Evolutionary conservation across 768 basidiomycete species (phyloP).

Genomic region (Xerocomus potaroensis): DNA sequence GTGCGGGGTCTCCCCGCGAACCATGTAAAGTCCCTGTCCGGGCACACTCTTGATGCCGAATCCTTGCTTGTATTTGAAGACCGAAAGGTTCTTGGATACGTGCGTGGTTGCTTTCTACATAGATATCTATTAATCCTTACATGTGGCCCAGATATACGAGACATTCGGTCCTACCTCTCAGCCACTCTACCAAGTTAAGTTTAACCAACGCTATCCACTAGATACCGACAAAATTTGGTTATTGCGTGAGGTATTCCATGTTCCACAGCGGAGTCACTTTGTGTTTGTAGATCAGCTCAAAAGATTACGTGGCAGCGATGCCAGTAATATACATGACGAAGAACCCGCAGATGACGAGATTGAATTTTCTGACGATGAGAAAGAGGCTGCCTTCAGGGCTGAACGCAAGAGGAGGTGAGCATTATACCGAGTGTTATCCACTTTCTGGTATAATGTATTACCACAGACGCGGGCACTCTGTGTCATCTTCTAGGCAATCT

Average conservation of each 20-base stretch:
- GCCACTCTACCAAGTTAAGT: conserved; percentile 86
- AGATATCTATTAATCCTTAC: conserved; percentile 13
- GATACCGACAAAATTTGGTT: conserved; percentile 50
- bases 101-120: conserved; percentile 39
- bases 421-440: background rate
- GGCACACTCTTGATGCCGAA: conserved; percentile 78
- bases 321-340: conserved; percentile 92
- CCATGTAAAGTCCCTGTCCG: conserved; percentile 42
- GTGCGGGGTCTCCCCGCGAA: conserved; percentile 57
- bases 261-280: conserved; percentile 75
- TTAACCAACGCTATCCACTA: conserved; percentile 62
- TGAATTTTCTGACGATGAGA: conserved; percentile 95
- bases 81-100: conserved; percentile 84
- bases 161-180: conserved; percentile 92
- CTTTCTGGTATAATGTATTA: conserved; percentile 7
- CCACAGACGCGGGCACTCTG: conserved; percentile 51
- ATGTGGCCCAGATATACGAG: conserved; percentile 67
- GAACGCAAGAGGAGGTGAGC: conserved; percentile 56
- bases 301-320: conserved; percentile 81
- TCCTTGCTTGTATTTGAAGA: conserved; percentile 90
- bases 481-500: conserved; percentile 48
- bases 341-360: conserved; percentile 86
- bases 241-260: conserved; percentile 73
- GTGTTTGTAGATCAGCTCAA: conserved; percentile 75
- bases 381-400: conserved; percentile 70